Evolutionary conservation across 1,139 yeast genomes (phyloP).

Genomic region (Barnettozyma hawaiiensis): DNA sequence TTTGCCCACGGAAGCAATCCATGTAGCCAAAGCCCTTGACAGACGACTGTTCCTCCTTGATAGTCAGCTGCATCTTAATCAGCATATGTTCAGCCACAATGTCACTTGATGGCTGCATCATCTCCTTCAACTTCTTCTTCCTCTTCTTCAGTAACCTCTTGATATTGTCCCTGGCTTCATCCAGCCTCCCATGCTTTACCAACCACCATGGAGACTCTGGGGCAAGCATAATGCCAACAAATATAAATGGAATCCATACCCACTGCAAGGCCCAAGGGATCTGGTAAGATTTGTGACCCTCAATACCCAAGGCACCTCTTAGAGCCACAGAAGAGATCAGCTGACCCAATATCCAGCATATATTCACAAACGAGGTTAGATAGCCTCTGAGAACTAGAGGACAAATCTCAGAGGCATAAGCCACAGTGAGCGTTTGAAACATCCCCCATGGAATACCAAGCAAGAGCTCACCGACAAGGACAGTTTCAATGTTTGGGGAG

Average conservation of each 20-base stretch:
- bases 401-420: conserved; percentile 31
- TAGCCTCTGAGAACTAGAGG: conserved; percentile 31
- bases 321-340: conserved; percentile 22
- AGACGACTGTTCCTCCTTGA: conserved; percentile 27
- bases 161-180: conserved; percentile 15
- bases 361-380: conserved; percentile 26
- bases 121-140: conserved; percentile 15
- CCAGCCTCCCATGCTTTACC: conserved; percentile 12
- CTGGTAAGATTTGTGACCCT: conserved; percentile 28
- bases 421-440: conserved; percentile 23
- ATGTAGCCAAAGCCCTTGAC: conserved; percentile 27
- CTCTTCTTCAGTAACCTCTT: conserved; percentile 2
- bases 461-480: conserved; percentile 30
- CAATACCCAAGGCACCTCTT: conserved; percentile 19
- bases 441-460: conserved; percentile 29
- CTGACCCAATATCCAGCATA: conserved; percentile 32
- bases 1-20: conserved; percentile 44
- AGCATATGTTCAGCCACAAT: conserved; percentile 23
- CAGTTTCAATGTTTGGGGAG: conserved; percentile 25
- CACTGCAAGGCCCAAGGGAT: conserved; percentile 52
- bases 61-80: conserved; percentile 29
- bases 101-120: too few species aligned
- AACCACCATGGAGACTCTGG: conserved; percentile 50
- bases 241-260: conserved; percentile 57
- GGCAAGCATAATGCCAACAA: conserved; percentile 41